Evolutionary conservation across 352 stramenopile species (phyloP), one percentile per base, ranked within the genome.

Genomic region (Globisporangium echinulatum): DNA sequence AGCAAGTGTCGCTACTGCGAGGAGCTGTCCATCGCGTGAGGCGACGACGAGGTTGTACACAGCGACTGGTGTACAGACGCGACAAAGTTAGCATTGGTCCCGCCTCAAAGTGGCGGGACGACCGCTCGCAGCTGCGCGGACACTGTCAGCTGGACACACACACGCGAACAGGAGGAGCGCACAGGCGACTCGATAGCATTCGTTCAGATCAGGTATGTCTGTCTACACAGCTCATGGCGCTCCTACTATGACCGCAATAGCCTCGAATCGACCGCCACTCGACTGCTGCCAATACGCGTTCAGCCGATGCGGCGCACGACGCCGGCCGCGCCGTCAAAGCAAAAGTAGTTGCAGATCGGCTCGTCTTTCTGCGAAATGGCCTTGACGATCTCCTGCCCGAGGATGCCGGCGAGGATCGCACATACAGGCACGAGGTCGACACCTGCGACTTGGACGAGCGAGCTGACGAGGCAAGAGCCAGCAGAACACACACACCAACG

Each of bases 331-430:
- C 85, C 85, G 50, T 98, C 92, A 47, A 98, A 98, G 64, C 94
- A 85, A 59, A 99, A 94, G 47, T 93, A 88, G 77, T 99, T 99
- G 77, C 96, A 96, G 46, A 97, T 92, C 7, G 96, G 96, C 68
- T 97, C 89, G 71, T 97, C 96, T 66, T 98, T 98, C 50, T 93
- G 87, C 55, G 88, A 98, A 44, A 99, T 92, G n/a, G 90, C 90
- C 72, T 99, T 99, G 75, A 99, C 96, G 44, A 99, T 79, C 82
- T 99, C 97, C 68, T 99, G 97, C 5, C 96, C 96, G 47, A 99
- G 60, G 48, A 99, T 92, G 37, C 97, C 97, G 17, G 96, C 97
- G 49, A 99, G 69, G 37, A 99, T 96, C 33, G 96, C 96, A 62
- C 90, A 97, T 42, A 99, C 84, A 0, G 96, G 94, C 53, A 88